Evolutionary conservation across 805 yeast genomes (phyloP).

Genomic region (Hanseniaspora vineae): DNA sequence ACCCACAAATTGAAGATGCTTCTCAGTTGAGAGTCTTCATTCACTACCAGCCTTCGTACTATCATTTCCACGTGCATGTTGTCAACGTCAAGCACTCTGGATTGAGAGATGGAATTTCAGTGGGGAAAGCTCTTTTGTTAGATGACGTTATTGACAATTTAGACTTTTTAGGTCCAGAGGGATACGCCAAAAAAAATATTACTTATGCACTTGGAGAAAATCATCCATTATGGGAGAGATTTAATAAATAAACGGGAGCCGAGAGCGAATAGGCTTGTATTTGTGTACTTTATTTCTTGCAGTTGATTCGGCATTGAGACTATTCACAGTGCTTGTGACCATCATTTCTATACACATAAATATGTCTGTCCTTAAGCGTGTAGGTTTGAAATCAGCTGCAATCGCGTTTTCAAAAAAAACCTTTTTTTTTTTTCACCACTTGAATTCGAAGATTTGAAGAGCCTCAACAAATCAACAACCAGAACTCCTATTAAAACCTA

Average conservation of each 20-base stretch:
- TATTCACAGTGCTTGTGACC: too few species aligned
- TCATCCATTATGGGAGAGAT: slow-evolving; percentile 56
- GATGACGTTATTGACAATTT: slow-evolving; percentile 74
- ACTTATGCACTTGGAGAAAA: slow-evolving; percentile 62
- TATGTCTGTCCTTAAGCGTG: too few species aligned
- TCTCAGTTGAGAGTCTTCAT: slow-evolving; percentile 65
- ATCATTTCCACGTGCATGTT: slow-evolving; percentile 88
- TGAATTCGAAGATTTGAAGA: too few species aligned
- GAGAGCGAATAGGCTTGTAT: slow-evolving; percentile 15
- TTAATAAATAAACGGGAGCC: too few species aligned
- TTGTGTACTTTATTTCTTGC: background rate
- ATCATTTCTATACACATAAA: too few species aligned
- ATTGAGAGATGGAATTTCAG: slow-evolving; percentile 49
- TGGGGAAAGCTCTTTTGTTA: slow-evolving; percentile 64
- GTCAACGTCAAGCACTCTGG: slow-evolving; percentile 65
- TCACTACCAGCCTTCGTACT: slow-evolving; percentile 93
- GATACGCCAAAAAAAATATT: slow-evolving; percentile 44
- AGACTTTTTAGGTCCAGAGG: slow-evolving; percentile 27
- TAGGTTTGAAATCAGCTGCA: too few species aligned
- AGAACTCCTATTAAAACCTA: too few species aligned
- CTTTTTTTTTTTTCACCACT: background rate
- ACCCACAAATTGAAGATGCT: slow-evolving; percentile 28
- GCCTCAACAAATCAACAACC: too few species aligned
- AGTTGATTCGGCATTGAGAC: too few species aligned
- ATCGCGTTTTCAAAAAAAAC: too few species aligned